phyloP scores from a whole-genome alignment of 2,329 filamentous ascomycete species.

The Penicillium freii region DNA sequence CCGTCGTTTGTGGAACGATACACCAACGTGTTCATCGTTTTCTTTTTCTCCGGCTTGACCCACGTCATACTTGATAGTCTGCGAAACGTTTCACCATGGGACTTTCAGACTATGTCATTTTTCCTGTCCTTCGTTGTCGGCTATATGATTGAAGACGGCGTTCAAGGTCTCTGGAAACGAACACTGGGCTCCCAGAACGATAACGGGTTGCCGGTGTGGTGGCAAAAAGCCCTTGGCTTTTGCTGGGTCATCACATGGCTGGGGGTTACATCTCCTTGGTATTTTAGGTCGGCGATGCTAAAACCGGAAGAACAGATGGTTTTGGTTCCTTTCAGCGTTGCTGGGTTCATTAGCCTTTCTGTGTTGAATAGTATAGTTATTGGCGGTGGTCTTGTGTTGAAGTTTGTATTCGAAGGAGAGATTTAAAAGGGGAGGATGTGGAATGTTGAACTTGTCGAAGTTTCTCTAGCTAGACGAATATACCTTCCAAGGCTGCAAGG shows the following conservation, averaged over 20 bases:
- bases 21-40: constrained; percentile 29
- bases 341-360: background rate
- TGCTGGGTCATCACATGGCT: constrained; percentile 18
- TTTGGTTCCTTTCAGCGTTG: background rate
- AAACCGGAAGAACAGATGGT: background rate
- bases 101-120: constrained; percentile 23
- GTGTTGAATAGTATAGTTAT: background rate
- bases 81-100: constrained; percentile 13
- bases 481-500: too few relatives aligned
- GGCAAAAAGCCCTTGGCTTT: constrained; percentile 13
- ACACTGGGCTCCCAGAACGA: background rate
- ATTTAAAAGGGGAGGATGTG: background rate
- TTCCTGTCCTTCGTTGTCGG: constrained; percentile 26
- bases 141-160: constrained; percentile 31
- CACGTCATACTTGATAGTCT: constrained; percentile 22
- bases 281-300: background rate
- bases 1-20: constrained; percentile 28
- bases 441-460: too few relatives aligned
- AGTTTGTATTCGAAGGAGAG: background rate
- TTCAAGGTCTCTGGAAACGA: constrained; percentile 24
- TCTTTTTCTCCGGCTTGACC: constrained; percentile 28
- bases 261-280: constrained; percentile 18
- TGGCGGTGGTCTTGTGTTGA: background rate
- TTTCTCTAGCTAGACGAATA: too few relatives aligned
- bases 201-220: background rate